Evolutionary conservation across 495 filamentous ascomycete species (phyloP).

Genomic region (Pyrenula massariospora): DNA sequence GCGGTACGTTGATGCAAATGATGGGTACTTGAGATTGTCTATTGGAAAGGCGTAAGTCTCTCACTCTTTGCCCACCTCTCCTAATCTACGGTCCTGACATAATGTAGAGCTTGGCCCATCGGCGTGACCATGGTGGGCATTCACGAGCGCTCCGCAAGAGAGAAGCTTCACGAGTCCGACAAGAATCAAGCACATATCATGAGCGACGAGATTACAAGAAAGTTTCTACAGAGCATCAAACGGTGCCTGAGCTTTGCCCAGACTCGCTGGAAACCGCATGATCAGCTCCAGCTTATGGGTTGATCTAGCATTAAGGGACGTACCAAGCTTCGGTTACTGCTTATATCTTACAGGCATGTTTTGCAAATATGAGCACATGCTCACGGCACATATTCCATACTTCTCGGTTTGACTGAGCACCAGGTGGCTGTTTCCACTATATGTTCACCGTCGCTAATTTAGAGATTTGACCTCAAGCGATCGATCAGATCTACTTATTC

Average conservation of each 20-base stretch:
- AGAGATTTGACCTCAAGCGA: neutral
- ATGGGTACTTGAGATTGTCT: slow-evolving; percentile 81
- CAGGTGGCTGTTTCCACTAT: too few species aligned
- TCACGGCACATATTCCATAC: too few species aligned
- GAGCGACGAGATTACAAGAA: slow-evolving; percentile 88
- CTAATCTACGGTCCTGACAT: neutral
- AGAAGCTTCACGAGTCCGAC: slow-evolving; percentile 84
- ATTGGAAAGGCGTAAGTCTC: slow-evolving; percentile 99
- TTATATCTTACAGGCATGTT: too few species aligned
- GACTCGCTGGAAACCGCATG: slow-evolving; percentile 89
- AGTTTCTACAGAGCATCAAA: slow-evolving; percentile 97
- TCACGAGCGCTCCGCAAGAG: slow-evolving; percentile 86
- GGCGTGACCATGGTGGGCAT: slow-evolving; percentile 99
- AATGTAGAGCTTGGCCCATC: slow-evolving; percentile 97
- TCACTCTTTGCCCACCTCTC: slow-evolving; percentile 20
- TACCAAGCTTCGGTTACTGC: too few species aligned
- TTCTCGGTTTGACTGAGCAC: too few species aligned
- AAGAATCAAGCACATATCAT: slow-evolving; percentile 84
- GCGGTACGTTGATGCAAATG: slow-evolving; percentile 91
- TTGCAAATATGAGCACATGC: too few species aligned
- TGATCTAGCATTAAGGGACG: too few species aligned
- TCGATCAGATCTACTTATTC: neutral
- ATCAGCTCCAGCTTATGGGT: slow-evolving; percentile 93
- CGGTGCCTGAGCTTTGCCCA: slow-evolving; percentile 93
- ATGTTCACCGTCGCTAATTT: too few species aligned